Evolutionary conservation across 1,284 basidiomycete species (phyloP).

Genomic region (Marasmius tenuissimus): DNA sequence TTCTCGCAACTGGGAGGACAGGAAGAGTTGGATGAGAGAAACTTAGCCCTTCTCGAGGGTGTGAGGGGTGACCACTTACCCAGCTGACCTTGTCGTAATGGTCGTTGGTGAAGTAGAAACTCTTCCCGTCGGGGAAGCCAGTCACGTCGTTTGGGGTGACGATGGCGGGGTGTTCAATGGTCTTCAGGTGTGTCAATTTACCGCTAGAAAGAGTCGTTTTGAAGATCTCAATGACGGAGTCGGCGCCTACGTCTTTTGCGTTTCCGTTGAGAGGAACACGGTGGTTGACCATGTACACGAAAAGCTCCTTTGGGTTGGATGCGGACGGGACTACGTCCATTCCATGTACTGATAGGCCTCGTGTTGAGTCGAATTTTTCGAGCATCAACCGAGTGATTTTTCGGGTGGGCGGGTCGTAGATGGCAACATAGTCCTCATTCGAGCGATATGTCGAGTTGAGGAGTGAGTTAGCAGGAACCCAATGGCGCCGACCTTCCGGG

Average conservation of each 20-base stretch:
- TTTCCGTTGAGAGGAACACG: conserved; percentile 40
- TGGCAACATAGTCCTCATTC: conserved; percentile 60
- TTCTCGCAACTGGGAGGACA: not conserved
- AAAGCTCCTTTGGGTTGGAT: conserved; percentile 49
- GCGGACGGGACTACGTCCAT: conserved; percentile 68
- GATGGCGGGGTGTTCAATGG: conserved; percentile 50
- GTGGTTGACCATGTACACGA: conserved; percentile 71
- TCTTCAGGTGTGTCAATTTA: conserved; percentile 53
- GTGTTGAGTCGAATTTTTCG: conserved; percentile 33
- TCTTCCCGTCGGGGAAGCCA: conserved; percentile 59
- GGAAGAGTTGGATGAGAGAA: not conserved
- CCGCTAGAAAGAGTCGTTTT: conserved; percentile 47
- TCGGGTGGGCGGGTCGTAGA: conserved; percentile 51
- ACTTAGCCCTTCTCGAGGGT: not conserved
- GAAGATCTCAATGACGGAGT: conserved; percentile 75
- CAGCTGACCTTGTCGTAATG: conserved; percentile 51
- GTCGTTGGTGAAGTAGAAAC: conserved; percentile 72
- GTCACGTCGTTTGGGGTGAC: conserved; percentile 72
- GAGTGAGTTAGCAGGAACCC: conserved; percentile 50
- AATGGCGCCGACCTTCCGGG: conserved; percentile 46
- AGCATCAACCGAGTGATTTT: conserved; percentile 48
- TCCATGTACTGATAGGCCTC: conserved; percentile 64
- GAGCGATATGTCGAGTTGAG: conserved; percentile 44
- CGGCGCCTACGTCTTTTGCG: conserved; percentile 52
- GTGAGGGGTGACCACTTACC: conserved; percentile 34